A percentile compares a stretch with the other conserved stretches of the same genome.
These are phyloP conservation scores for Trichoderma sp. DNA, from an alignment of 2,329 filamentous ascomycete species.

Conservation along the genomic window DNA sequence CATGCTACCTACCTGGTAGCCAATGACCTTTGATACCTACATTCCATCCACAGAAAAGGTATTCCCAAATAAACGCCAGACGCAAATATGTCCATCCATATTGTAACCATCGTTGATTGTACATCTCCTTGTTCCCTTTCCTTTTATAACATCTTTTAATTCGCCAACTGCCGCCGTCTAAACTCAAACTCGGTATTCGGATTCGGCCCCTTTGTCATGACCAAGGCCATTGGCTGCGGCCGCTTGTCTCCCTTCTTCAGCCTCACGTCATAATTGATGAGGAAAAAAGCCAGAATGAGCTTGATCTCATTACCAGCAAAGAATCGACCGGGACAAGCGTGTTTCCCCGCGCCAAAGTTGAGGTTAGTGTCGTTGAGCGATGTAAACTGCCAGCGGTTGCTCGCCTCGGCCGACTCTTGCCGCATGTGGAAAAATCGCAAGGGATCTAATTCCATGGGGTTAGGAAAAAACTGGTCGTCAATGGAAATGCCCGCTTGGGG, in stretches of 20 bases:
- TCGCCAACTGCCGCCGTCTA: conserved; percentile 39
- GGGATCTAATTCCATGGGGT: conserved; percentile 52
- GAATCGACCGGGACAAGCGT: conserved; percentile 55
- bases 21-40: background rate
- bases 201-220: conserved; percentile 48
- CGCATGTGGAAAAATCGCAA: conserved; percentile 54
- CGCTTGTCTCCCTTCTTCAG: conserved; percentile 40
- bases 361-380: conserved; percentile 48
- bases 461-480: conserved; percentile 47
- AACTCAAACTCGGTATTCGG: conserved; percentile 49
- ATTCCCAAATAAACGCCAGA: background rate
- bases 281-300: conserved; percentile 51
- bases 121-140: background rate
- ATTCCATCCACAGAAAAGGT: background rate
- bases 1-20: background rate
- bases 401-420: conserved; percentile 44
- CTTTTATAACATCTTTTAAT: conserved; percentile 23
- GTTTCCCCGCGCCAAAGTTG: conserved; percentile 53
- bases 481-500: conserved; percentile 48
- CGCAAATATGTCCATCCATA: background rate
- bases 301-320: conserved; percentile 56
- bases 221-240: conserved; percentile 45
- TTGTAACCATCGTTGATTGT: background rate
- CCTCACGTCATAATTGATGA: conserved; percentile 55
- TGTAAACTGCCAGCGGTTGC: conserved; percentile 49